phyloP scores from a whole-genome alignment of 176 grass and related monocot species.

The Lolium rigidum region DNA sequence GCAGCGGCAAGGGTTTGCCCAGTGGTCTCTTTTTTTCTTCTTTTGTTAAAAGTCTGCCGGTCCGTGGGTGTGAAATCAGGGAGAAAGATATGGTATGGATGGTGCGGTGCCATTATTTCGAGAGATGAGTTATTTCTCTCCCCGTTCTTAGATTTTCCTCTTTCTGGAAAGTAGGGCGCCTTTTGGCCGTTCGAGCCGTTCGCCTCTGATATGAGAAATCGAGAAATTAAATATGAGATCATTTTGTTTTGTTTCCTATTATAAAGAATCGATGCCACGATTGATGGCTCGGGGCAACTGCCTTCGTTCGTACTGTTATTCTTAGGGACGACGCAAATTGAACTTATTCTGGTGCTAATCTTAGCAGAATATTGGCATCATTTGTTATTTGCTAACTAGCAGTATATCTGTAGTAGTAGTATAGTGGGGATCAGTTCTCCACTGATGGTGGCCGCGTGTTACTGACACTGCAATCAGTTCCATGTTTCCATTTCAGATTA shows the following conservation, averaged over 20 bases:
- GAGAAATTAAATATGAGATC: conserved; percentile 13
- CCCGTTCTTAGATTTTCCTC: conserved; percentile 17
- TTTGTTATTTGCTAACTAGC: too few species aligned
- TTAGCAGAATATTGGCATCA: neutral
- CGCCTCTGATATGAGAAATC: conserved; percentile 14
- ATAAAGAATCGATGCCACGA: neutral
- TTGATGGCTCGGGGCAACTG: neutral
- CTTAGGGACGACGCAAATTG: neutral
- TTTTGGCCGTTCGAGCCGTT: conserved; percentile 42
- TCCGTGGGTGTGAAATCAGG: conserved; percentile 25
- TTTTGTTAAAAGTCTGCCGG: neutral
- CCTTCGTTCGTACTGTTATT: neutral
- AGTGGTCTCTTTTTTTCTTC: neutral
- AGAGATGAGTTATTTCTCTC: conserved; percentile 25
- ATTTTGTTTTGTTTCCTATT: neutral
- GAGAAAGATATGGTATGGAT: neutral
- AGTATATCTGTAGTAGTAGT: too few species aligned
- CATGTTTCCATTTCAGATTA: neutral
- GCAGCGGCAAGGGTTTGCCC: neutral
- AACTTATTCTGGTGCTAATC: conserved; percentile 16
- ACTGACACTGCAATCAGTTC: conserved; percentile 16
- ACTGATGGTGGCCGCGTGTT: neutral
- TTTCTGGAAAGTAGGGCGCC: conserved; percentile 33
- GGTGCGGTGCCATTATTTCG: conserved; percentile 29
- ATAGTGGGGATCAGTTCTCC: conserved; percentile 40